Percentiles rank a stretch among this genome's conserved stretches.
Conservation (phyloP, 2,329 filamentous ascomycete genomes). For the Aspergillus proliferans region DNA sequence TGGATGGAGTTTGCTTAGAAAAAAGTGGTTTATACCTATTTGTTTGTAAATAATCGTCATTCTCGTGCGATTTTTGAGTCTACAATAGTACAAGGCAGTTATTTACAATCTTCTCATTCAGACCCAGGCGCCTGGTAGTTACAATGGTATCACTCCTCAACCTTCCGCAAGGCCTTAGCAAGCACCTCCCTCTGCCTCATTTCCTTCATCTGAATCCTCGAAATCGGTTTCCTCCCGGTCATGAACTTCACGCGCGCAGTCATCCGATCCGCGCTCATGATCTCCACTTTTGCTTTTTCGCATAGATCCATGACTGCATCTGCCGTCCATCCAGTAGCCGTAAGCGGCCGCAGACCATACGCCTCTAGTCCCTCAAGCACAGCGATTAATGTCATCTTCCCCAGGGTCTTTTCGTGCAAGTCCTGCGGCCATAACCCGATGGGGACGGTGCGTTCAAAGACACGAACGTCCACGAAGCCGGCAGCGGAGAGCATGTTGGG, state of each 20-base stretch:
- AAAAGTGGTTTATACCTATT: neutral
- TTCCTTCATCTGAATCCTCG: constrained; percentile 9
- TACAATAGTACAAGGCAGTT: too few relatives aligned
- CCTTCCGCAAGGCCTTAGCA: constrained; percentile 1
- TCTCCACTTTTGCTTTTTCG: constrained; percentile 32
- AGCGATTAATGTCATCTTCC: constrained; percentile 38
- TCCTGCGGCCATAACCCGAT: constrained; percentile 34
- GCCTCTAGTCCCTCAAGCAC: constrained; percentile 37
- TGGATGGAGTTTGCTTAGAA: constrained; percentile 7
- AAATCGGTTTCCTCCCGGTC: constrained; percentile 24
- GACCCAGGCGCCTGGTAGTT: neutral
- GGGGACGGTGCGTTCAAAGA: constrained; percentile 32
- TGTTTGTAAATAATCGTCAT: neutral
- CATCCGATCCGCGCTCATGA: constrained; percentile 22
- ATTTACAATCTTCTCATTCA: neutral
- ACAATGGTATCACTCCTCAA: neutral
- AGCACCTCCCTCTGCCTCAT: constrained; percentile 4
- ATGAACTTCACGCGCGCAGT: constrained; percentile 22
- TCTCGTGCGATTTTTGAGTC: neutral
- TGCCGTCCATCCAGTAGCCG: constrained; percentile 26
- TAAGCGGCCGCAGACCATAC: constrained; percentile 30
- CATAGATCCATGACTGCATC: constrained; percentile 32
- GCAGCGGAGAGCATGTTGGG: constrained; percentile 34
- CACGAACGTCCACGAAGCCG: constrained; percentile 40
- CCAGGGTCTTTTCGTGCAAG: constrained; percentile 27